These are phyloP conservation scores for Monilinia vaccinii-corymbosi DNA, from an alignment of 2,329 filamentous ascomycete species.

Conservation along the genomic window DNA sequence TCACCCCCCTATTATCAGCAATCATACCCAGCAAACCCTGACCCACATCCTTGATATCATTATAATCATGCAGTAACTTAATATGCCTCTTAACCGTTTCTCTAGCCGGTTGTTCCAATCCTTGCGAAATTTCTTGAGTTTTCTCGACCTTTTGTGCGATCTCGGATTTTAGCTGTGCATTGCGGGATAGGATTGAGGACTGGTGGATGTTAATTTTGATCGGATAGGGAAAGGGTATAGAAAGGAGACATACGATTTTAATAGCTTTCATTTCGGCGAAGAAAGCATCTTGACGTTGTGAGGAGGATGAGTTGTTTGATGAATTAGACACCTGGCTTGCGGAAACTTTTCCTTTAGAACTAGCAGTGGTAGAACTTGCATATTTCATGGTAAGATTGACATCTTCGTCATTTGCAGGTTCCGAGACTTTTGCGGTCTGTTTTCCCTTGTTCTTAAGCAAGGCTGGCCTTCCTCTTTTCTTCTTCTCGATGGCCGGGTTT, in stretches of 20 bases:
- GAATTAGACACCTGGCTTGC: background rate
- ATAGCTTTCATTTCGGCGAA: constrained; percentile 26
- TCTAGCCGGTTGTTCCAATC: constrained; percentile 32
- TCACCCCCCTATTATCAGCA: constrained; percentile 51
- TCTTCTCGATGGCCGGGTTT: background rate
- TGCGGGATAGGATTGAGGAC: constrained; percentile 35
- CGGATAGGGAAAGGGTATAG: constrained; percentile 1
- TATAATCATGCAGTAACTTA: constrained; percentile 56
- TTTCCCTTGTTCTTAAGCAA: background rate
- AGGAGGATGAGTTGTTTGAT: background rate
- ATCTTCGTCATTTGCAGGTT: background rate
- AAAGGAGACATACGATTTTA: constrained; percentile 23
- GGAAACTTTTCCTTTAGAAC: background rate
- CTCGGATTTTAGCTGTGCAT: constrained; percentile 35
- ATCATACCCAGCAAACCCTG: constrained; percentile 58
- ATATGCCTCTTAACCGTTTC: constrained; percentile 54
- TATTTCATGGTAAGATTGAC: background rate
- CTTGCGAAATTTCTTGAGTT: constrained; percentile 30
- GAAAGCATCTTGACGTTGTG: constrained; percentile 20
- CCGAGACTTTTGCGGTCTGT: background rate
- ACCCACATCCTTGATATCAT: constrained; percentile 61
- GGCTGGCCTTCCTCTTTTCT: constrained; percentile 4
- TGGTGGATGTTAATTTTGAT: constrained; percentile 29
- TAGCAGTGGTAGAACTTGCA: background rate
- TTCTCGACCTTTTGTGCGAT: constrained; percentile 26